A percentile compares a stretch with the other conserved stretches of the same genome.
Conservation (phyloP, 2,329 filamentous ascomycete genomes). For the Penicillium sp. region DNA sequence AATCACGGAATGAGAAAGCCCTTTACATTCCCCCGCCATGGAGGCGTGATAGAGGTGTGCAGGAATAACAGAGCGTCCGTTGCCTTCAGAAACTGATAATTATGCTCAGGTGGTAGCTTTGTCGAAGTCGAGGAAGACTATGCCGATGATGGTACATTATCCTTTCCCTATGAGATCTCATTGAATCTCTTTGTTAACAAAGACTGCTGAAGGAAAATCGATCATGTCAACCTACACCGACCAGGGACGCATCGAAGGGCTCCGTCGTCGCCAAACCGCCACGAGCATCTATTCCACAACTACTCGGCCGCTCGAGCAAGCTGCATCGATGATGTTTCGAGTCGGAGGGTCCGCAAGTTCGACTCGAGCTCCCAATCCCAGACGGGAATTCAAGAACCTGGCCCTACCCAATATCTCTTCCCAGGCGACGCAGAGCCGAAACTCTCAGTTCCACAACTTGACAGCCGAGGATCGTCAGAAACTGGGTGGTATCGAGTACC, state of each 20-base stretch:
- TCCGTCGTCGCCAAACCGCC: not conserved
- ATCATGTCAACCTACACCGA: not conserved
- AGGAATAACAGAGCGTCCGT: not conserved
- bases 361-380: too few relatives aligned
- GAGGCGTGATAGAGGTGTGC: slow-evolving; percentile 21
- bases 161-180: not conserved
- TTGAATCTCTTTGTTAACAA: not conserved
- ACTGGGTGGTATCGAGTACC: slow-evolving; percentile 55
- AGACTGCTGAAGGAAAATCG: not conserved
- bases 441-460: slow-evolving; percentile 48
- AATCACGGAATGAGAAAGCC: slow-evolving; percentile 15
- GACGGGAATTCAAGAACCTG: slow-evolving; percentile 11
- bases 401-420: slow-evolving; percentile 44
- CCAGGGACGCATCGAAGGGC: not conserved
- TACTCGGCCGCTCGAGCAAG: not conserved
- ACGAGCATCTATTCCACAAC: not conserved
- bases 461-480: slow-evolving; percentile 42
- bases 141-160: not conserved
- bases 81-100: not conserved
- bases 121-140: not conserved
- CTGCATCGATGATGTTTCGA: not conserved
- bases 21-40: slow-evolving; percentile 28
- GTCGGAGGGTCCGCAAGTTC: not conserved
- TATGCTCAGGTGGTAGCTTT: not conserved
- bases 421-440: slow-evolving; percentile 46